Base-by-base conservation (phyloP, 2,329 filamentous ascomycete genomes). In the Monilinia vaccinii-corymbosi region DNA sequence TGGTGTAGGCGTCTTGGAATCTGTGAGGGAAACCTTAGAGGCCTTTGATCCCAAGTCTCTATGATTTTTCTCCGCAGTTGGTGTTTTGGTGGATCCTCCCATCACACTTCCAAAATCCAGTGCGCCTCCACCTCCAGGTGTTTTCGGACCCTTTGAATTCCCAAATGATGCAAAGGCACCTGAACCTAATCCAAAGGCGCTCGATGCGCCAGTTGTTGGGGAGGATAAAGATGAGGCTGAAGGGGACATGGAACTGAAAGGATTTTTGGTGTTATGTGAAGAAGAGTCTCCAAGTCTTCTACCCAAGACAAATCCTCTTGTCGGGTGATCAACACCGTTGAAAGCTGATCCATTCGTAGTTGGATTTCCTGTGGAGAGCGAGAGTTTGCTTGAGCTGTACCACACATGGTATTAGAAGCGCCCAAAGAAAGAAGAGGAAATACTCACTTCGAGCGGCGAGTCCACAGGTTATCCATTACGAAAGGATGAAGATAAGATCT, bases 131-230 rank as follows among this genome's bases (percentile, higher is more conserved):
- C 88, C 87, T 53, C 87, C 89, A 10, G 88, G 82, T 50, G 89
- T 86, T 78, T 97, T 97, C 56, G 91, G 89, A 2, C 91, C 92
- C 78, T 96, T 96, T 38, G 83, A 81, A 36, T 88, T 83, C 28
- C 93, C 92, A 74, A 95, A 95, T n/a, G 92, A 95, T 44, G 93
- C 93, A 73, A 99, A 99, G 59, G 94, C 94, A 68, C 94, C 94
- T 21, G 91, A 95, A 45, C 94, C 94, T 62, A 99, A 79, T 55
- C 91, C 92, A 75, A 99, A 99, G 61, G 93, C 92, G 70, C 88
- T 92, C 21, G 91, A 91, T 59, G 89, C 90, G 67, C 82, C 82
- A 58, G 83, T 81, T 14, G 59, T 61, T 25, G 59, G 59, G 9
- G 59, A 61, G 44, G 59, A 38, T 38, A 61, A 48, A 36, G 58